Evolutionary conservation across 1,284 basidiomycete genomes (phyloP), one percentile per base, ranked within the genome.

Genomic region (Wallemia hederae): DNA sequence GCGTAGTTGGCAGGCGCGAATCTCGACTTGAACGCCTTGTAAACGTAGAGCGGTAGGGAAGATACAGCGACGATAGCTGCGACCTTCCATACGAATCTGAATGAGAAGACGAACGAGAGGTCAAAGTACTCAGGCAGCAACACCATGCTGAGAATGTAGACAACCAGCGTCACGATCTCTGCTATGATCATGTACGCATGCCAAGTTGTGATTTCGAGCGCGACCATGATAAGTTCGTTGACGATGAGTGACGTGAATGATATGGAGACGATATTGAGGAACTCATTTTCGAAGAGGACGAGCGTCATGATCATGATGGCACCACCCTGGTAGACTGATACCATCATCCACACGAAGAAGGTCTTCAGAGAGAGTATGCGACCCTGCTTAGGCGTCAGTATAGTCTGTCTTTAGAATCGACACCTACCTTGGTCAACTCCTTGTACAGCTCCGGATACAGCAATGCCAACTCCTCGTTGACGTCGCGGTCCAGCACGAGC

Each of bases 141-240:
- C 0, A 82, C 80, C 66, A 99, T 96, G 69, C 87, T 92, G 60
- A 87, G 76, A 61, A 86, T 80, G 69, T 98, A 99, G 64, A 98
- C 77, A 62, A 83, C 73, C 22, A 94, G 77, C 0, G 92, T 97
- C 24, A 81, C 83, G 31, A 98, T 74, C 70, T 97, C 89, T 1
- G 87, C 84, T 31, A 96, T 74, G 59, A 94, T 78, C 94, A 98
- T 98, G 72, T 96, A 97, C 5, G 81, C 69, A 71, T 99, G 94
- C 92, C 91, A 98, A 63, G 87, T 96, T 0, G 91, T 97, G 63
- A 97, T 91, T 71, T 97, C 90, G 63, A 97, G 71, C 0, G 89
- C 90, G 49, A 98, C 94, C 94, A 99, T 99, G 72, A 98, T 90
- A 59, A 99, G 78, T 69, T 99, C 94, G 71, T 98, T 99, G 34